Base-by-base conservation (phyloP, 2,329 filamentous ascomycete genomes). In the Trichoderma afroharzianum region DNA sequence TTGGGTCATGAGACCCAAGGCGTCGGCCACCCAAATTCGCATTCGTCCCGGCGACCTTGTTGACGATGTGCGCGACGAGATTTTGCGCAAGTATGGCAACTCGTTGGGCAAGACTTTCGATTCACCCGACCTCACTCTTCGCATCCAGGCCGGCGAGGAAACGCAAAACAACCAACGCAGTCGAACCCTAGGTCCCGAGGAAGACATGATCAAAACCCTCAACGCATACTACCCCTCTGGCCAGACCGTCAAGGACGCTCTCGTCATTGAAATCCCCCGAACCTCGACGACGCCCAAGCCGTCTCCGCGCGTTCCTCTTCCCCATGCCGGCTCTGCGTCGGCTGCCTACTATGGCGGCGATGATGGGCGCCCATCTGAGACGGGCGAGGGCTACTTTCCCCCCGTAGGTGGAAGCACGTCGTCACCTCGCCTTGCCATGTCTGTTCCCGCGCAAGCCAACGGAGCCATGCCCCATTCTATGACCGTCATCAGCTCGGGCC, bases 41-140 rank as follows among this genome's bases (percentile, higher is more conserved):
- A 92, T 97, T 77, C 87, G 90, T 76, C 93, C 97, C 77, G 94
- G 97, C 77, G 94, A 97, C 78, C 84, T 98, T 76, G 95, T 98
- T 71, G 96, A 99, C 81, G 95, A 98, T 82, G 91, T 97, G 73
- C 92, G 95, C 76, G 96, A 98, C 76, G 90, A 94, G 85, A 96
- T 98, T 71, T 84, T 98, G 76, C 90, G 90, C 78, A 98, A 98
- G 84, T 99, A 98, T 81, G 90, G 91, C 76, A 98, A 99, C 82
- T 97, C 94, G 15, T 86, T 99, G 30, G 95, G 95, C 64, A 91
- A 91, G 76, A 92, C 88, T 67, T 98, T 95, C 81, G 96, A 99
- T 82, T 88, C 96, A 12, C 96, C 96, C 14, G 96, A 99, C 80
- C 88, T 99, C 71, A 90, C 88, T 12, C 85, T 98, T 74, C 90